Evolutionary conservation across 164 flowering plant genomes (phyloP).

Genomic region (Dillenia suffruticosa): DNA sequence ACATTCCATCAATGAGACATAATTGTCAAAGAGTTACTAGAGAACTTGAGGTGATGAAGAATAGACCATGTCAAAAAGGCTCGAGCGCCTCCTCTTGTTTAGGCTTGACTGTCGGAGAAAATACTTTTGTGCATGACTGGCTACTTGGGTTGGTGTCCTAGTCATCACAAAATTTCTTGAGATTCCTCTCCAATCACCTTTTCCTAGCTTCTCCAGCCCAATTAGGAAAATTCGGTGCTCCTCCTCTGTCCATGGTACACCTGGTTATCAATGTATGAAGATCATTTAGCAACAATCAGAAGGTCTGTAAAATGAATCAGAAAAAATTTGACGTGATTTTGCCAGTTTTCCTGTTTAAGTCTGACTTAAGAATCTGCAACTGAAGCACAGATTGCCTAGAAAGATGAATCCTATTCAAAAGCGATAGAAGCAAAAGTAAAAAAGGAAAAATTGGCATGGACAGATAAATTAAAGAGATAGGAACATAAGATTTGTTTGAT

Average conservation of each 20-base stretch:
- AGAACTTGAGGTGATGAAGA: not conserved
- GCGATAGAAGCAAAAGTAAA: too few relatives aligned
- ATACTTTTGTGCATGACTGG: conserved; percentile 92
- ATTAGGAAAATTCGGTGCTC: conserved; percentile 65
- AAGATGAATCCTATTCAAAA: too few relatives aligned
- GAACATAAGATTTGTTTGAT: too few relatives aligned
- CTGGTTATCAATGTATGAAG: conserved; percentile 25
- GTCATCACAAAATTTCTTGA: conserved; percentile 69
- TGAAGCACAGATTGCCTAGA: too few relatives aligned
- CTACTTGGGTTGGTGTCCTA: conserved; percentile 88
- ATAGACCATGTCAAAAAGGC: conserved; percentile 82
- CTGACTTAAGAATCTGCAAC: too few relatives aligned
- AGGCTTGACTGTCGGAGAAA: conserved; percentile 59
- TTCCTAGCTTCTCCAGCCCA: conserved; percentile 80
- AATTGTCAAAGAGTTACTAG: not conserved
- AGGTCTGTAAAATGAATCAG: too few relatives aligned
- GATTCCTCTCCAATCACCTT: conserved; percentile 94
- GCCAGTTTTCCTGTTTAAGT: too few relatives aligned
- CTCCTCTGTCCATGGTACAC: conserved; percentile 85
- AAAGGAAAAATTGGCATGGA: too few relatives aligned
- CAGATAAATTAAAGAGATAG: too few relatives aligned
- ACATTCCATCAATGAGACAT: not conserved
- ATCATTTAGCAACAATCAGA: not conserved
- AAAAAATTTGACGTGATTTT: too few relatives aligned
- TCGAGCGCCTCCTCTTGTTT: conserved; percentile 65